Evolutionary conservation across 129 eudicot genomes (phyloP), one percentile per base, ranked within the genome.

Genomic region (Tagetes erecta): DNA sequence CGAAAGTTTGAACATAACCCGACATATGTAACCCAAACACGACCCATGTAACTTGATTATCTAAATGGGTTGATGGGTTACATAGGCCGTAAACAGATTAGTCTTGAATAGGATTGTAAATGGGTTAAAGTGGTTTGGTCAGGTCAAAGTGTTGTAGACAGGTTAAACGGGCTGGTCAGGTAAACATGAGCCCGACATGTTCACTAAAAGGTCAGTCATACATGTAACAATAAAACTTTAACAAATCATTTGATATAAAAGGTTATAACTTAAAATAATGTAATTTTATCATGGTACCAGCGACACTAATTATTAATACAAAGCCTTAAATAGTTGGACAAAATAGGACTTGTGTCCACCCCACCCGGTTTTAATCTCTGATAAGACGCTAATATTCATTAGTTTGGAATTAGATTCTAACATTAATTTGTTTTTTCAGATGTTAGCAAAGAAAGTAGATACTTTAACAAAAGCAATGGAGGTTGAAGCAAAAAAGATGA

Each of bases 381-480:
- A 44, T 60, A 45, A 39, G 5, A 72, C 44, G 68, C 11, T 53
- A 34, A 64, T 10, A 53, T 36, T 49, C 20, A 55, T 38, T 47
- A 49, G 47, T 76, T 20, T 20, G 27, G 27, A 20, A 20, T 0
- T 68, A 51, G 74, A 56, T 36, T 11, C 3, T 51, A 30, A 37
- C 53, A 5, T 13, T 68, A 5, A 34, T 68, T 47, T 30, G 63
- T 63, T 53, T 51, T 51, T 72, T 56, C 82, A 92, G 97, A 92
- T 92, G 94, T 76, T 92, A 63, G 88, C 96, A 65, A 92, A 87
- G 94, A 92, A 89, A 83, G 97, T 92, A 57, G 97, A 92, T 58
- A 92, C 97, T 10, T 77, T 92, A 82, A 89, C 97, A 3, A 92
- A 92, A 80, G 97, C 96, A 10, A 85, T 89, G 96, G 97, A 92